Percentiles rank a stretch among this genome's conserved stretches.
These are phyloP conservation scores for Vanrija pseudolonga DNA, from an alignment of 1,284 basidiomycete genomes.

Conservation along the genomic window DNA sequence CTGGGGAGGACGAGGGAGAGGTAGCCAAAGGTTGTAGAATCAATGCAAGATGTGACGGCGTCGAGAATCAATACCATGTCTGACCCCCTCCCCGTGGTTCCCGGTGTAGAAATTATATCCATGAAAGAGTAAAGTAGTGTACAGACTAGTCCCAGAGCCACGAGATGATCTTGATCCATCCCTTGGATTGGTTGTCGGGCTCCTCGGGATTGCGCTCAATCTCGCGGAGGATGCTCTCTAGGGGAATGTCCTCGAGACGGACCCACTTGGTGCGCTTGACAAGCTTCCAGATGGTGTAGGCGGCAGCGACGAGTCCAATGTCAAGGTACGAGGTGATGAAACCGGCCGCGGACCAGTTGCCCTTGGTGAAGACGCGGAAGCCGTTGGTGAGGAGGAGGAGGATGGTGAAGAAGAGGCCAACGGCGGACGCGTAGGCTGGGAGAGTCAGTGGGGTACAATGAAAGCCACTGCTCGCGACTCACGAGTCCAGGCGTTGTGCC, in stretches of 20 bases:
- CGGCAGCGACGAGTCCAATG: constrained; percentile 20
- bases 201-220: constrained; percentile 16
- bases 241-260: constrained; percentile 14
- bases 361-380: constrained; percentile 21
- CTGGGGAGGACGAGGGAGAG: too few species aligned
- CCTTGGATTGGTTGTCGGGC: not conserved
- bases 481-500: constrained; percentile 28
- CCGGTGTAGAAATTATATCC: too few species aligned
- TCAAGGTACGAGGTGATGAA: constrained; percentile 28
- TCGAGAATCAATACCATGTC: too few species aligned
- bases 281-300: constrained; percentile 19
- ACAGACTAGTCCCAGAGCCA: constrained; percentile 25
- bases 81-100: too few species aligned
- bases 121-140: not conserved
- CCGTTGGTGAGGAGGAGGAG: constrained; percentile 25
- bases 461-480: constrained; percentile 4
- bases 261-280: constrained; percentile 19
- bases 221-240: constrained; percentile 16
- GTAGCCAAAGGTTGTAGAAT: too few species aligned
- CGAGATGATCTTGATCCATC: constrained; percentile 11
- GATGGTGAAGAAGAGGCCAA: constrained; percentile 14
- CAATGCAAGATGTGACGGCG: too few species aligned
- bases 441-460: not conserved
- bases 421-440: constrained; percentile 16
- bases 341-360: constrained; percentile 14